These are phyloP conservation scores for Astrothelium macrocarpum DNA, from an alignment of 495 filamentous ascomycete species.

Conservation along the genomic window DNA sequence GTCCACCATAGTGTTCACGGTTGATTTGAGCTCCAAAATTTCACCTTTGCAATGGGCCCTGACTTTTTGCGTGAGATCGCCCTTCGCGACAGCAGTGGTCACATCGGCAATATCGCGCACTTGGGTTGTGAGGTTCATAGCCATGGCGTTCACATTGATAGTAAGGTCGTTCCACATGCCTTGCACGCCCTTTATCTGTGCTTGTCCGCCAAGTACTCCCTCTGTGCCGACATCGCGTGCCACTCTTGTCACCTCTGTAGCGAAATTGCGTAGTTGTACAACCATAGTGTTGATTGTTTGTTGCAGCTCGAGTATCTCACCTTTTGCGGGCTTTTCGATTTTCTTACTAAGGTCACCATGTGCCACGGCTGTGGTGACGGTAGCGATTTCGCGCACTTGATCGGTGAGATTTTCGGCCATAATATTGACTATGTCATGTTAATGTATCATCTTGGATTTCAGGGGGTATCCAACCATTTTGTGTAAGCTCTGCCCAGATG, in stretches of 20 bases:
- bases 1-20: constrained; percentile 99
- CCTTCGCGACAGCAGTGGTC: constrained; percentile 94
- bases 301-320: constrained; percentile 92
- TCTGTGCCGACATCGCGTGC: constrained; percentile 95
- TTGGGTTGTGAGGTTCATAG: constrained; percentile 93
- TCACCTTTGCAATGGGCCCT: constrained; percentile 95
- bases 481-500: constrained; percentile 95
- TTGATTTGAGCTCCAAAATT: constrained; percentile 89
- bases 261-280: constrained; percentile 92
- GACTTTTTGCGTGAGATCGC: constrained; percentile 94
- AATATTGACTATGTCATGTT: constrained; percentile 64
- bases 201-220: constrained; percentile 92
- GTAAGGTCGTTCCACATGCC: constrained; percentile 96
- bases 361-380: constrained; percentile 91
- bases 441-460: constrained; percentile 18
- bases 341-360: constrained; percentile 95
- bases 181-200: constrained; percentile 79
- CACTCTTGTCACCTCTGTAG: constrained; percentile 92
- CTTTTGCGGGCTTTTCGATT: constrained; percentile 85
- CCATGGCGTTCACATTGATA: constrained; percentile 97
- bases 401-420: constrained; percentile 86
- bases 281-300: constrained; percentile 99
- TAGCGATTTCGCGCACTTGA: constrained; percentile 92
- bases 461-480: constrained; percentile 56
- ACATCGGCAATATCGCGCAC: constrained; percentile 97